Base-by-base conservation (phyloP, 2,329 filamentous ascomycete species). In the Pyricularia sp. region DNA sequence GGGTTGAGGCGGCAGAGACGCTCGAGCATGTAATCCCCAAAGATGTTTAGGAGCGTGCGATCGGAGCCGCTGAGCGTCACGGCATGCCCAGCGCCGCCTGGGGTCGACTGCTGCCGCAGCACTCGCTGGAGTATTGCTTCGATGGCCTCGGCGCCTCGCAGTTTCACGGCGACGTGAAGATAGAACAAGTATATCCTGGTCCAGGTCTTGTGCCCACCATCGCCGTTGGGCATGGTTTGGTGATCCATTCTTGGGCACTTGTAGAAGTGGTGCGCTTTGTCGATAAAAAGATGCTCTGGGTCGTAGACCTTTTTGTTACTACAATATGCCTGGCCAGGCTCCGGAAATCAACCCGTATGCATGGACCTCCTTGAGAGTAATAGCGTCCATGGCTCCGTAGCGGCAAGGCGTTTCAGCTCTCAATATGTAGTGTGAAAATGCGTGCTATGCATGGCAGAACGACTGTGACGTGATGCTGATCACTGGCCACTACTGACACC, bases 141-240 rank as follows among this genome's bases (percentile, higher is more conserved):
- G 58, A 68, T 61, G 58, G 66, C 31, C 12, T 31, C 28, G 20
- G 36, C 25, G 17, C 58, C 58, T 26, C 36, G 55, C 20, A 68
- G 20, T n/a, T 55, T 61, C 30, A 68, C 58, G 30, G 28, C 66
- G 58, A 68, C 17, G 55, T 68, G 66, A 25, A 68, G 58, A 58
- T 68, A 63, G 55, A 30, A 68, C 26, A 68, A n/a, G 58, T 30
- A 68, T 10, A 68, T 30, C 20, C 23, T 17, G 55, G 66, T 3
- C n/a, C 50, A 36, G 30, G 36, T 25, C 28, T 68, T 26, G n/a
- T 68, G 58, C 6, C 23, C 25, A 6, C 23, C 12, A 5, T 61
- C 58, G 1, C 58, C 58, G n/a, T 17, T 28, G 10, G 10, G 5
- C 58, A 17, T 28, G 23, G 10, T 25, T 25, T 20, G n/a, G 11